Conservation (phyloP, 768 basidiomycete genomes). For the Fomitopsis serialis region DNA sequence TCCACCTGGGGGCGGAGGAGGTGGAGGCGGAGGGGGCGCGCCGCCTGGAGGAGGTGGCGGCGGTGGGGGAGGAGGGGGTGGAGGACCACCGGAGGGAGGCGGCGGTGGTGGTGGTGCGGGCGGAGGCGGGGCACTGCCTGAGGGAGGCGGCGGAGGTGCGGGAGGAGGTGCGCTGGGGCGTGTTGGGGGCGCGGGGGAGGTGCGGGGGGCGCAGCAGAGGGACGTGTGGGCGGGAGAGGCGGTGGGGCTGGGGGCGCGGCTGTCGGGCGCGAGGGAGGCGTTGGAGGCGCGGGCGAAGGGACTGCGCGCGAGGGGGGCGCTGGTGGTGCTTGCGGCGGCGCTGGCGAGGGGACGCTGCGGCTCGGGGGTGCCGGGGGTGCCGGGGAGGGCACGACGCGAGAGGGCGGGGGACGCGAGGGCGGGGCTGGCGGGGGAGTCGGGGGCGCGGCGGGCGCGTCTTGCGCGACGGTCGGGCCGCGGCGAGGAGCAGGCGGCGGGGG, state of each 20-base stretch:
- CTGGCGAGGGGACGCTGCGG: conserved; percentile 12
- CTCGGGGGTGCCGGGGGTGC: conserved; percentile 25
- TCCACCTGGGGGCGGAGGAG: conserved; percentile 30
- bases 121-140: conserved; percentile 29
- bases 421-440: background rate
- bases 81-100: conserved; percentile 18
- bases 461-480: conserved; percentile 17
- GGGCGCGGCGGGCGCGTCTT: conserved; percentile 40
- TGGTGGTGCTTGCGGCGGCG: conserved; percentile 27
- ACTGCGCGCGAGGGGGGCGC: conserved; percentile 31
- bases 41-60: conserved; percentile 22
- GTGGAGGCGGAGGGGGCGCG: conserved; percentile 36
- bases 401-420: conserved; percentile 21
- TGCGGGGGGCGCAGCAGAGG: conserved; percentile 28
- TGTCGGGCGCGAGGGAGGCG: conserved; percentile 26
- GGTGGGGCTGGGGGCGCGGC: conserved; percentile 40
- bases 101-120: conserved; percentile 30
- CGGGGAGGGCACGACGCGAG: conserved; percentile 26
- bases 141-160: conserved; percentile 26
- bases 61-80: conserved; percentile 36
- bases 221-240: conserved; percentile 38
- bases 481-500: conserved; percentile 35
- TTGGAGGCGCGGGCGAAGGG: conserved; percentile 25
- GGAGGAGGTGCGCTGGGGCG: conserved; percentile 21
- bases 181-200: conserved; percentile 23